Percentiles rank a stretch among this genome's conserved stretches.
Conservation (phyloP, 164 flowering plant species). For the Malania oleifera region DNA sequence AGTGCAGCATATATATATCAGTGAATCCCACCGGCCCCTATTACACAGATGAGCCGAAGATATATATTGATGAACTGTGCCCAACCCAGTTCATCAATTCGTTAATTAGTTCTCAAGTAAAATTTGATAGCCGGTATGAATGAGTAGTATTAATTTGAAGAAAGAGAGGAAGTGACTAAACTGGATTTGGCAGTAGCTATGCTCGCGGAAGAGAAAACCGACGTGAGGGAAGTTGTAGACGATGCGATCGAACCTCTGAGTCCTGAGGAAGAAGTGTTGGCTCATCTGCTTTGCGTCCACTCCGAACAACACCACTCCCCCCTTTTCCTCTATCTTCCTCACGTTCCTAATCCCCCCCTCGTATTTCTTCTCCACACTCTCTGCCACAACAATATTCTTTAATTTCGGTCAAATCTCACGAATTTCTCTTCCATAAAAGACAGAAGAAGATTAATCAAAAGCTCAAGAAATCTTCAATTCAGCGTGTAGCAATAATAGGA, state of each 20-base stretch:
- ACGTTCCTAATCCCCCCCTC: conserved; percentile 33
- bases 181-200: conserved; percentile 43
- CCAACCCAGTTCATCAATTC: too few species aligned
- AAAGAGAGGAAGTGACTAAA: conserved; percentile 8
- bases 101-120: too few species aligned
- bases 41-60: too few species aligned
- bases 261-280: conserved; percentile 36
- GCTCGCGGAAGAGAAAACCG: conserved; percentile 39
- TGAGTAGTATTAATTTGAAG: too few species aligned
- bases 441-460: not conserved
- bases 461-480: too few species aligned
- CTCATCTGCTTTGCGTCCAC: conserved; percentile 49
- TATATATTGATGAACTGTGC: too few species aligned
- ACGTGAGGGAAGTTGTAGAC: conserved; percentile 60
- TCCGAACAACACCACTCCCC: conserved; percentile 37
- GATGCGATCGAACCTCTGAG: conserved; percentile 42
- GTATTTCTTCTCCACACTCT: conserved; percentile 29
- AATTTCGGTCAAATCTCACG: too few species aligned
- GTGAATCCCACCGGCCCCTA: too few species aligned
- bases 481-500: too few species aligned
- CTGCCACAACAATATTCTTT: conserved; percentile 10
- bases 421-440: not conserved
- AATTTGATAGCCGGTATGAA: too few species aligned
- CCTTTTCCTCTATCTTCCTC: conserved; percentile 39
- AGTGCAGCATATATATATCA: too few species aligned